Conservation (phyloP, 1,139 yeast genomes). For the Zygoascus meyerae region DNA sequence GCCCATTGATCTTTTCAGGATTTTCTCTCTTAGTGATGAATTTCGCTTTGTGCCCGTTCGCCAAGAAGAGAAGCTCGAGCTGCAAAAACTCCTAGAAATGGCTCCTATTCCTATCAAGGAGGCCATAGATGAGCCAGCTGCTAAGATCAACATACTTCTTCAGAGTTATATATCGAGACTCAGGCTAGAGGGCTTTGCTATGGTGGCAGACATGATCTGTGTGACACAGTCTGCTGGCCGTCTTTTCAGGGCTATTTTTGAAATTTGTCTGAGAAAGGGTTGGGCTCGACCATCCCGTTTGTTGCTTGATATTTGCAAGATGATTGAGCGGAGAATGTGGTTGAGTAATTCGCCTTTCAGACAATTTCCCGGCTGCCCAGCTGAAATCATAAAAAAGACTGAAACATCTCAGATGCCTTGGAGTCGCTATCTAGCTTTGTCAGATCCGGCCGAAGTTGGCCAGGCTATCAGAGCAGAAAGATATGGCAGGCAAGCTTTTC, state of each 20-base stretch:
- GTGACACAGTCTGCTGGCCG: conserved; percentile 93
- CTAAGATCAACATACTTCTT: conserved; percentile 72
- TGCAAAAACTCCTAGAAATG: conserved; percentile 59
- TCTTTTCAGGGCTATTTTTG: conserved; percentile 76
- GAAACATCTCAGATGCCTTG: conserved; percentile 85
- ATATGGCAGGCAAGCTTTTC: conserved; percentile 56
- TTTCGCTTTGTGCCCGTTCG: conserved; percentile 79
- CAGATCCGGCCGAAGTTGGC: conserved; percentile 67
- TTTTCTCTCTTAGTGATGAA: conserved; percentile 79
- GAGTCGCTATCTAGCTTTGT: conserved; percentile 62
- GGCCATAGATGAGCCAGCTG: conserved; percentile 59
- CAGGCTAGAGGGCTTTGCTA: conserved; percentile 78
- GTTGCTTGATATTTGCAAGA: conserved; percentile 63
- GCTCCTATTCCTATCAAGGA: conserved; percentile 88
- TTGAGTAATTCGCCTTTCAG: conserved; percentile 76
- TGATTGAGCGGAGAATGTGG: conserved; percentile 84
- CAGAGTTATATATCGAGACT: conserved; percentile 81
- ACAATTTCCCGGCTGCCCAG: conserved; percentile 67
- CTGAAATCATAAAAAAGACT: conserved; percentile 61
- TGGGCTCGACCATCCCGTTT: conserved; percentile 65
- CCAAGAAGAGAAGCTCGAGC: conserved; percentile 79
- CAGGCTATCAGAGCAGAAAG: conserved; percentile 73
- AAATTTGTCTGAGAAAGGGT: conserved; percentile 60
- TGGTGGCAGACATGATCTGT: conserved; percentile 89
- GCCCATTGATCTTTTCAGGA: conserved; percentile 67